A percentile compares a stretch with the other conserved stretches of the same genome.
These are phyloP conservation scores for Leccinum barrowsii DNA, from an alignment of 768 basidiomycete genomes.

Conservation along the genomic window DNA sequence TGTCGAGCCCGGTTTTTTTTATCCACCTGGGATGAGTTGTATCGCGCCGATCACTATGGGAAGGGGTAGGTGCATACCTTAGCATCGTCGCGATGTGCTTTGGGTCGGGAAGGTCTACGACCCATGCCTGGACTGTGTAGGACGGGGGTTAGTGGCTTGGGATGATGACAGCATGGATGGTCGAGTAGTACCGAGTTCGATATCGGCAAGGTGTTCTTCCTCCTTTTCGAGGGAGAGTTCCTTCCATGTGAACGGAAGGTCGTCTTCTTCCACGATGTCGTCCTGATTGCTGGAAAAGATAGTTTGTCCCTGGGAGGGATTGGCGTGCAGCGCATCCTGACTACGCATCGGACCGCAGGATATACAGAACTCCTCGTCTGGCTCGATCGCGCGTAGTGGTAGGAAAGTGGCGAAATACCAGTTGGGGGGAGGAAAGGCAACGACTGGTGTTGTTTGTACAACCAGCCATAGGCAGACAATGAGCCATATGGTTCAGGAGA, in stretches of 20 bases:
- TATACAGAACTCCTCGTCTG: conserved; percentile 58
- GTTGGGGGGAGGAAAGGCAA: no score
- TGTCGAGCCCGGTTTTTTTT: conserved; percentile 56
- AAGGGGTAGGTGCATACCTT: conserved; percentile 40
- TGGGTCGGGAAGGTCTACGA: conserved; percentile 66
- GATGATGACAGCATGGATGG: background rate
- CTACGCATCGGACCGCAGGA: conserved; percentile 23
- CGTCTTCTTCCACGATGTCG: conserved; percentile 51
- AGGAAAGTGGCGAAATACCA: no score
- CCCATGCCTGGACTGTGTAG: conserved; percentile 66
- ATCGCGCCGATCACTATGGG: background rate
- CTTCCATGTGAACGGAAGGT: conserved; percentile 64
- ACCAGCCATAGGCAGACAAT: no score
- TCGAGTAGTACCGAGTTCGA: conserved; percentile 35
- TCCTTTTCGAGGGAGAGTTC: conserved; percentile 53
- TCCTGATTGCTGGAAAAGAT: conserved; percentile 33
- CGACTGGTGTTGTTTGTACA: no score
- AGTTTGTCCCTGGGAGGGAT: background rate
- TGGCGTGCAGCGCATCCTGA: background rate
- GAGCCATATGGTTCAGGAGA: no score
- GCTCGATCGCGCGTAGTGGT: conserved; percentile 33
- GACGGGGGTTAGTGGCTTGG: background rate
- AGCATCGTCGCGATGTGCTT: conserved; percentile 58
- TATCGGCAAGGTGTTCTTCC: conserved; percentile 57
- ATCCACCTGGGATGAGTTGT: conserved; percentile 53